Base-by-base conservation (phyloP, 176 grass and related monocot species). In the Cocos nucifera region DNA sequence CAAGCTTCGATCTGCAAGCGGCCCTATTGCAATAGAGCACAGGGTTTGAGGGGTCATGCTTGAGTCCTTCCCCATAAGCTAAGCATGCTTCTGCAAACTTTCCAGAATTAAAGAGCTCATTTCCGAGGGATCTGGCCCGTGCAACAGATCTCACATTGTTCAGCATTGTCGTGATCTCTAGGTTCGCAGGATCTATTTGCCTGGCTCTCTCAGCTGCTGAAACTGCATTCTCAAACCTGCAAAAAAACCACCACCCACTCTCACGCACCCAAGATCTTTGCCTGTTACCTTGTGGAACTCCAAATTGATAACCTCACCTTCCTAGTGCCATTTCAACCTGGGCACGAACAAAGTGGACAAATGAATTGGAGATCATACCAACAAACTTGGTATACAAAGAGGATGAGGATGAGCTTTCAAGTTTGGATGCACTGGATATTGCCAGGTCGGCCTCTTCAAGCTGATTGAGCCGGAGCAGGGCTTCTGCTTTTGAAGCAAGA, bases 1-100 rank as follows among this genome's bases (percentile, higher is more conserved):
- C 73, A 50, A 98, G 70, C 59, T 98, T 98, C 48, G 81, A 92
- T 49, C 73, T 70, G 71, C 93, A 98, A 69, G 93, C 93, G 29
- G 93, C 93, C 75, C 93, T 87, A 27, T 98, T 98, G 64, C 93
- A 88, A 59, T 88, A 91, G 22, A 98, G 79, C 22, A 98, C 93
- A 75, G 85, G 74, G 64, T 92, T 98, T 22, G 71, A 73, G 57
- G 88, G 76, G 62, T 98, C 75, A 32, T 89, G 64, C 57, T 77
- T 98, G 22, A 98, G 77, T 17, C 93, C 93, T 69, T 98, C 93
- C 3, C 81, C 84, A 76, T 98, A 98, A 69, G 93, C 84, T 67
- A 83, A 27, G 67, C 67, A 83, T 68, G 93, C 93, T 65, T 98
- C 87, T 66, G 64, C 50, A 74, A 83, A 74, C 28, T 83, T 98